Percentiles rank a stretch among this genome's conserved stretches.
These are phyloP conservation scores for Kodamaea kakaduensis DNA, from an alignment of 805 yeast species.

Conservation along the genomic window DNA sequence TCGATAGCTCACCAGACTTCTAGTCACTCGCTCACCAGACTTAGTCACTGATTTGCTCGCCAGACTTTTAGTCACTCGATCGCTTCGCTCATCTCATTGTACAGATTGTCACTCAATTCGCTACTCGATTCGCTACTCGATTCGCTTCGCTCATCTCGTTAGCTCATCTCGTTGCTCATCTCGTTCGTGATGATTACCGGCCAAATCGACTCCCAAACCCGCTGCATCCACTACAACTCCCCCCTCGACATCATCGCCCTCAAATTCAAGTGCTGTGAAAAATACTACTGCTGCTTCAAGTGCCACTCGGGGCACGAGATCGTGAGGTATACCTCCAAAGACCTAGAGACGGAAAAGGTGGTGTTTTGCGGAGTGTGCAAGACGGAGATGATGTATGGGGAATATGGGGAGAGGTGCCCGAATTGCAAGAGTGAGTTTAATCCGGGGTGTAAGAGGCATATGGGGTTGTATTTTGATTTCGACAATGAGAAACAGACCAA, in stretches of 20 bases:
- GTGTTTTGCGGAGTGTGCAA: constrained; percentile 38
- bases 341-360: constrained; percentile 16
- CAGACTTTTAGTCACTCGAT: no score
- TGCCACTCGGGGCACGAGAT: constrained; percentile 29
- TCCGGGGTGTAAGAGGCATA: constrained; percentile 37
- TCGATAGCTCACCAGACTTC: no score
- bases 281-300: constrained; percentile 37
- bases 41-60: no score
- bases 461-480: constrained; percentile 32
- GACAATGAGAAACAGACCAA: no score
- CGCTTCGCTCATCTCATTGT: no score
- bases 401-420: constrained; percentile 25
- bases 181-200: no score
- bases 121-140: no score
- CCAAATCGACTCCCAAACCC: constrained; percentile 31
- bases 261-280: constrained; percentile 35
- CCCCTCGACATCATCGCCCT: constrained; percentile 36
- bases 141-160: no score
- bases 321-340: constrained; percentile 13
- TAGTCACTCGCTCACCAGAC: no score
- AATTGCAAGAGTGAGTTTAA: constrained; percentile 30
- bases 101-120: no score
- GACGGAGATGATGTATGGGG: constrained; percentile 23
- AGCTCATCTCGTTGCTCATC: no score
- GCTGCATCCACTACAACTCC: constrained; percentile 37